phyloP scores from a whole-genome alignment of 2,329 filamentous ascomycete genomes.

The Paecilomyces dactylethromorphus region DNA sequence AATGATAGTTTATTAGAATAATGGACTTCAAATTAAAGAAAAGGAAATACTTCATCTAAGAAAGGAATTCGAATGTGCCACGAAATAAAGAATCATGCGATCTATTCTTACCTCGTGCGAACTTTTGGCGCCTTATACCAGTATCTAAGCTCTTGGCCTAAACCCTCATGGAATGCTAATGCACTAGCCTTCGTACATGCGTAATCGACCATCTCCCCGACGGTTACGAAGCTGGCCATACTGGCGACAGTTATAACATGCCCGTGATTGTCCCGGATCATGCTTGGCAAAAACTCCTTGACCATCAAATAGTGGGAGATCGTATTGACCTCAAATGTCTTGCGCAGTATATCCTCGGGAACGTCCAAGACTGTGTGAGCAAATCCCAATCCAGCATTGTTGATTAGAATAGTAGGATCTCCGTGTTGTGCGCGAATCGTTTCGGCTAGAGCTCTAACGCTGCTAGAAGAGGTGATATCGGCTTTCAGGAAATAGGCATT shows the following conservation, averaged over 20 bases:
- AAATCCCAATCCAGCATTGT: constrained; percentile 41
- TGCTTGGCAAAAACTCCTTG: constrained; percentile 42
- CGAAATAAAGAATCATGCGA: constrained; percentile 3
- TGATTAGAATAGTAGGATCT: constrained; percentile 35
- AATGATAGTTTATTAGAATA: neutral
- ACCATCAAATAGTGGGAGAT: constrained; percentile 42
- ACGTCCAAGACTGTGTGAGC: constrained; percentile 37
- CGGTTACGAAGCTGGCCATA: constrained; percentile 38
- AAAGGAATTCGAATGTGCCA: no score
- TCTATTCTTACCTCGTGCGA: constrained; percentile 19
- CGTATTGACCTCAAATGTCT: constrained; percentile 43
- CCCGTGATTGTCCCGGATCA: constrained; percentile 42
- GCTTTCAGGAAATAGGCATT: constrained; percentile 18
- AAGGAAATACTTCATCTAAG: no score
- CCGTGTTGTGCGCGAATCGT: constrained; percentile 26
- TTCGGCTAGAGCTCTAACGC: constrained; percentile 16
- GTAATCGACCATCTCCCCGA: constrained; percentile 44
- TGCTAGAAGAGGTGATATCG: constrained; percentile 18
- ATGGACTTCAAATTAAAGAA: constrained; percentile 1
- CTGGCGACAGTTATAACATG: constrained; percentile 51
- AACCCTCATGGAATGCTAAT: constrained; percentile 44
- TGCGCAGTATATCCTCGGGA: constrained; percentile 30
- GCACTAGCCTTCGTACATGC: constrained; percentile 42
- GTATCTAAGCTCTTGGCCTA: constrained; percentile 22
- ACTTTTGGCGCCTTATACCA: constrained; percentile 21